Conservation (phyloP, 441 rosid genomes). For the Arabidopsis lyrata region DNA sequence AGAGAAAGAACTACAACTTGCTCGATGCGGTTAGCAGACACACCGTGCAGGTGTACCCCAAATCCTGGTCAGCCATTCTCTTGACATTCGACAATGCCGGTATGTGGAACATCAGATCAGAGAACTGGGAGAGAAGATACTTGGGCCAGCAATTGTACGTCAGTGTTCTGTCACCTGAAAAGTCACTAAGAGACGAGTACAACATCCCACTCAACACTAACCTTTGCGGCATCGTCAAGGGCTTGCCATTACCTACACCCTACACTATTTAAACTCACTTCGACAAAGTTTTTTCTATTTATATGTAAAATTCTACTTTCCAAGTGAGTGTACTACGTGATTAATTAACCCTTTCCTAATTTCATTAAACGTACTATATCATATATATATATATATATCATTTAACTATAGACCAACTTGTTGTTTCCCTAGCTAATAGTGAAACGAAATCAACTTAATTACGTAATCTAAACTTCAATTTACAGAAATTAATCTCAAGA, state of each 20-base stretch:
- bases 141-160: constrained; percentile 74
- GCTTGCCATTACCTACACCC: constrained; percentile 66
- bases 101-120: constrained; percentile 88
- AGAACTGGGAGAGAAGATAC: constrained; percentile 64
- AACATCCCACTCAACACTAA: constrained; percentile 60
- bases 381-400: no score
- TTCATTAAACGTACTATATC: constrained; percentile 9
- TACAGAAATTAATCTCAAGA: not conserved
- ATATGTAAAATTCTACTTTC: constrained; percentile 34
- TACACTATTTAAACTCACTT: constrained; percentile 51
- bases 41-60: constrained; percentile 79
- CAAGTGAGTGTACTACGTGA: constrained; percentile 40
- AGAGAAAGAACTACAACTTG: constrained; percentile 73
- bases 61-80: constrained; percentile 79
- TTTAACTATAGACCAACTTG: not conserved
- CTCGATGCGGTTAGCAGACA: constrained; percentile 84
- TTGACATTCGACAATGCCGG: constrained; percentile 83
- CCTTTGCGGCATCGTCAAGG: constrained; percentile 66
- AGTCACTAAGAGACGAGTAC: constrained; percentile 78
- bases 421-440: not conserved
- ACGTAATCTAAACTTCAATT: not conserved
- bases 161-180: constrained; percentile 66
- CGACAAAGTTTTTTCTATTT: constrained; percentile 39
- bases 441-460: not conserved
- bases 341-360: constrained; percentile 47